These are phyloP conservation scores for Penicillium olsonii DNA, from an alignment of 2,329 filamentous ascomycete species.

Conservation along the genomic window DNA sequence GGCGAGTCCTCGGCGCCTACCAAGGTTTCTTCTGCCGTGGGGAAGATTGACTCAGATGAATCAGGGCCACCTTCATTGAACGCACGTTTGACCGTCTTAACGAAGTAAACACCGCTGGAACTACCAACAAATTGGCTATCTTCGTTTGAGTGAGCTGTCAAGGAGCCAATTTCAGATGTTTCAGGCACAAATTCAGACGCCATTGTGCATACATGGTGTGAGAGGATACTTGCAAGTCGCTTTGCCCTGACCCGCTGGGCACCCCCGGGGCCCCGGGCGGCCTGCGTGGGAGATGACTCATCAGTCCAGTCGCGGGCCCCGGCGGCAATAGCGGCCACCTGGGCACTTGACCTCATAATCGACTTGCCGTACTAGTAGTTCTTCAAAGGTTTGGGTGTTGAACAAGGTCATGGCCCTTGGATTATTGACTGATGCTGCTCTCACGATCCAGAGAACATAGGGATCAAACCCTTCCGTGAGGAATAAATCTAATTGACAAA, in stretches of 20 bases:
- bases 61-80: slow-evolving; percentile 39
- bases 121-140: slow-evolving; percentile 56
- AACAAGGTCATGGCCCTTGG: slow-evolving; percentile 6
- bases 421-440: slow-evolving; percentile 9
- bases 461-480: slow-evolving; percentile 15
- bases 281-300: neutral
- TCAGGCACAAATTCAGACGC: slow-evolving; percentile 25
- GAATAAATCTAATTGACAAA: slow-evolving; percentile 25
- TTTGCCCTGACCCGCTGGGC: neutral
- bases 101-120: slow-evolving; percentile 56
- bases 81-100: slow-evolving; percentile 56
- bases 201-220: neutral
- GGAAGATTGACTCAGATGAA: slow-evolving; percentile 26
- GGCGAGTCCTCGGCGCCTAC: slow-evolving; percentile 29
- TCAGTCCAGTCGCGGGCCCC: neutral
- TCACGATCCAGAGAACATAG: slow-evolving; percentile 2
- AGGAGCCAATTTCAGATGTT: slow-evolving; percentile 44
- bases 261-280: no score
- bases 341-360: neutral
- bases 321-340: neutral
- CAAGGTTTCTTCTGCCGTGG: slow-evolving; percentile 32
- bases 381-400: slow-evolving; percentile 2
- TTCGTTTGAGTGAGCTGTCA: slow-evolving; percentile 45
- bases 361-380: neutral
- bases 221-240: neutral